Percentiles rank a stretch among this genome's conserved stretches.
These are phyloP conservation scores for Curvularia spicifera DNA, from an alignment of 2,329 filamentous ascomycete genomes.

Conservation along the genomic window DNA sequence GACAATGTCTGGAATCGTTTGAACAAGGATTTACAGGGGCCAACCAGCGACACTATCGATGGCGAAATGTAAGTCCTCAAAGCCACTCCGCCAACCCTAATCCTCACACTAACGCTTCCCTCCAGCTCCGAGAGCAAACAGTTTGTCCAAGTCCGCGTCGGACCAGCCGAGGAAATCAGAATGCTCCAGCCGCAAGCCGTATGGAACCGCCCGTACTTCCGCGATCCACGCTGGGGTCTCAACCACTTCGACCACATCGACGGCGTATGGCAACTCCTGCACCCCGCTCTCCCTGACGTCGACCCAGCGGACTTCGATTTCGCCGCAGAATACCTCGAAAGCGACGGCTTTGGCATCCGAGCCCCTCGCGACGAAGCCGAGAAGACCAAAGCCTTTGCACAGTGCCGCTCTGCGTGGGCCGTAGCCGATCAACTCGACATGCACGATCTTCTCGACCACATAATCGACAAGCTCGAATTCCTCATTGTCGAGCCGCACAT, in stretches of 20 bases:
- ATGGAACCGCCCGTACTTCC: constrained; percentile 27
- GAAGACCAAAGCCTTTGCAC: constrained; percentile 15
- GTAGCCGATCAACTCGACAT: constrained; percentile 30
- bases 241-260: constrained; percentile 22
- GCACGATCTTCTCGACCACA: constrained; percentile 36
- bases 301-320: constrained; percentile 30
- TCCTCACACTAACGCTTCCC: background rate
- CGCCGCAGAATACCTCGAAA: constrained; percentile 36
- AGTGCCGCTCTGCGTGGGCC: constrained; percentile 35
- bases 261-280: constrained; percentile 23
- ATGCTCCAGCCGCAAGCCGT: constrained; percentile 20
- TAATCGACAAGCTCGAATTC: constrained; percentile 30
- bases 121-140: constrained; percentile 24
- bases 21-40: background rate
- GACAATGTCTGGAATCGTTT: constrained; percentile 3
- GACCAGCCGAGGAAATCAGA: constrained; percentile 20
- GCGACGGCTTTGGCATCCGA: constrained; percentile 29
- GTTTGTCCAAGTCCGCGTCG: constrained; percentile 32
- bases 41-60: constrained; percentile 25
- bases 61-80: constrained; percentile 25
- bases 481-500: constrained; percentile 2
- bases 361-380: constrained; percentile 22
- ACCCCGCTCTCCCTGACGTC: constrained; percentile 26
- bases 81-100: background rate
- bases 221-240: constrained; percentile 10